Percentiles rank a stretch among this genome's conserved stretches.
Evolutionary conservation across 139 green algal species (phyloP).

Genomic region (Picochlorum sp.): DNA sequence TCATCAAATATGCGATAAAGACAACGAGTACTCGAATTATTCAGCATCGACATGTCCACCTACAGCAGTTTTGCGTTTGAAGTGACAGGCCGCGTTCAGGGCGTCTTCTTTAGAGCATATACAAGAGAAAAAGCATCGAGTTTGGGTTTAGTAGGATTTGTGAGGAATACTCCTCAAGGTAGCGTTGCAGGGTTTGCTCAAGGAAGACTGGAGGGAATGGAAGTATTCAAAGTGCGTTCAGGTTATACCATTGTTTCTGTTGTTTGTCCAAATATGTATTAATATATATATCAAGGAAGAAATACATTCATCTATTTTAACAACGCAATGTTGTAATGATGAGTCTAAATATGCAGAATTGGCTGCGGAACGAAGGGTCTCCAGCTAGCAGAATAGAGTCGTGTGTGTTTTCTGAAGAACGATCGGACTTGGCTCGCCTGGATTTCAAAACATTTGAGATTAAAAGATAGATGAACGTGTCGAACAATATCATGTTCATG

Average conservation of each 20-base stretch:
- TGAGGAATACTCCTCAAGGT: constrained; percentile 9
- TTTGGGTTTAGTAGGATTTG: constrained; percentile 12
- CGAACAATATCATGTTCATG: no score
- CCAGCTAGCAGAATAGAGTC: constrained; percentile 10
- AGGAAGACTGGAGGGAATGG: neutral
- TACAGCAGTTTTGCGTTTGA: neutral
- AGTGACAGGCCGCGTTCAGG: constrained; percentile 14
- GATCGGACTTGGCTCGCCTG: neutral
- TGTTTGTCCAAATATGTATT: neutral
- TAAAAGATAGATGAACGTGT: neutral
- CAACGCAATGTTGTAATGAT: no score
- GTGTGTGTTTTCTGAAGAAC: neutral
- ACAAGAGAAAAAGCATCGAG: constrained; percentile 9
- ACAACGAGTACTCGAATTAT: no score
- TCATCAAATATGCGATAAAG: no score
- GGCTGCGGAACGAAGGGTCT: constrained; percentile 12
- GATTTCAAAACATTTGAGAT: neutral
- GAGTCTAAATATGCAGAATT: constrained; percentile 7
- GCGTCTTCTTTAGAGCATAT: constrained; percentile 19
- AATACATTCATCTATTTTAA: neutral
- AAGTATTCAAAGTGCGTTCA: no score
- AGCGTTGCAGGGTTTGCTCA: neutral
- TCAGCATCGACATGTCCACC: no score
- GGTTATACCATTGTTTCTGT: neutral
- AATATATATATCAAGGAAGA: no score